Evolutionary conservation across 352 stramenopile genomes (phyloP), one percentile per base, ranked within the genome.

Genomic region (Globisporangium parvum): DNA sequence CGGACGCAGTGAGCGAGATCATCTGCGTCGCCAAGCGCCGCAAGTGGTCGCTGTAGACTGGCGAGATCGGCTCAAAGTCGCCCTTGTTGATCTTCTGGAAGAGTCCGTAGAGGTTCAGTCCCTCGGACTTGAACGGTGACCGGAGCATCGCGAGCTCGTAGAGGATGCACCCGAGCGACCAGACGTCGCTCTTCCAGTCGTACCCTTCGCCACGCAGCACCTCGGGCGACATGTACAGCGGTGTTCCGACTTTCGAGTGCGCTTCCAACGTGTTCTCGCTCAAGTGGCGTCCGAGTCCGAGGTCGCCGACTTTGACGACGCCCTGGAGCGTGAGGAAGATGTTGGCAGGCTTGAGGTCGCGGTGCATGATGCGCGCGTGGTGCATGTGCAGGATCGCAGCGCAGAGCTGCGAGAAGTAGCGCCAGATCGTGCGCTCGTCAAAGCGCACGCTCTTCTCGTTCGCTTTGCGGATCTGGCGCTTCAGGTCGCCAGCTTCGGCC

Each of bases 161-260:
- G 28, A 98, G 74, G 49, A 98, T 90, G 60, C 95, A 98, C 3
- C 95, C 95, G 39, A 98, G 76, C 33, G 74, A 93, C 95, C 95
- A 98, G 3, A 98, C 86, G 64, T 98, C 95, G 55, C 82, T 96
- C 64, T 97, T 98, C 86, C 86, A 97, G 60, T 97, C 90, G 65
- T 98, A 98, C 23, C 88, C 86, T 51, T 96, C 82, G 17, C 94
- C 93, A 2, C 87, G 80, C 20, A 98, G 75, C 37, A 98, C 89
- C 54, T 98, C 94, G 0, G 94, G 93, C 10, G 89, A 96, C 88
- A 98, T 98, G 63, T 98, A 98, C 21, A 98, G 70, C 40, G 93
- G 93, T 23, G 92, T 98, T 2, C 93, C 93, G 17, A 98, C 92
- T 57, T 97, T 96, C 12, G 85, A 95, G 46, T 92, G 85, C 15